Evolutionary conservation across 2,329 filamentous ascomycete genomes (phyloP).

Genomic region (Colletotrichum eleusines): DNA sequence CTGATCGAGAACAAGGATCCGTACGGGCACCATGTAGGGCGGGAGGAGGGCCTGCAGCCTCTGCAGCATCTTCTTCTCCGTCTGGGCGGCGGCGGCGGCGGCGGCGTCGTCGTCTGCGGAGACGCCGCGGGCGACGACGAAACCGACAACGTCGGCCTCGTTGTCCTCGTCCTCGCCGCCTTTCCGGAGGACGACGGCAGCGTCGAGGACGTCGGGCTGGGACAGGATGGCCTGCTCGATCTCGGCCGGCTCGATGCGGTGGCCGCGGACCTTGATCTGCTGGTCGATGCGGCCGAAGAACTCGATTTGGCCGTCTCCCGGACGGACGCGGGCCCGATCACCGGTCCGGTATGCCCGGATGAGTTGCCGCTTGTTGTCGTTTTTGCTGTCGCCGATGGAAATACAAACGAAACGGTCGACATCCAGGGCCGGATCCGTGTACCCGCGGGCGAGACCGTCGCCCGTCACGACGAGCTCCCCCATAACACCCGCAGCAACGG

Average conservation of each 20-base stretch:
- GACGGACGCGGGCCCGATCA: constrained; percentile 20
- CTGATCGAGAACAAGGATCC: constrained; percentile 28
- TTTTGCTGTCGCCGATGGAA: too few species aligned
- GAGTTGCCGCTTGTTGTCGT: too few species aligned
- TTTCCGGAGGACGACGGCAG: neutral
- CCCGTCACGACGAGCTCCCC: constrained; percentile 48
- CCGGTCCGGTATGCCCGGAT: too few species aligned
- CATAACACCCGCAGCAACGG: constrained; percentile 46
- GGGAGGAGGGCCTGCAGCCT: constrained; percentile 37
- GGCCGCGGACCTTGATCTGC: constrained; percentile 16
- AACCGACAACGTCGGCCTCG: neutral
- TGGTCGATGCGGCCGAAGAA: constrained; percentile 17
- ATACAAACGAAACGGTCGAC: constrained; percentile 43
- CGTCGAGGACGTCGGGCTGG: neutral
- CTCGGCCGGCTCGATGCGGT: constrained; percentile 19
- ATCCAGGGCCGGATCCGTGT: constrained; percentile 40
- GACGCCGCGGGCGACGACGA: neutral
- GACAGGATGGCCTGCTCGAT: constrained; percentile 3
- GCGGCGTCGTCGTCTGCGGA: neutral
- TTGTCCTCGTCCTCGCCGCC: neutral
- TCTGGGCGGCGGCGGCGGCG: neutral
- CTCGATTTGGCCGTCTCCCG: constrained; percentile 43
- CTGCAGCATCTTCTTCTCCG: neutral
- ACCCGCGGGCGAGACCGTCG: constrained; percentile 45
- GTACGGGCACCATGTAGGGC: constrained; percentile 41